A percentile compares a stretch with the other conserved stretches of the same genome.
Conservation (phyloP, 352 stramenopile species). For the Phytophthora europaea region DNA sequence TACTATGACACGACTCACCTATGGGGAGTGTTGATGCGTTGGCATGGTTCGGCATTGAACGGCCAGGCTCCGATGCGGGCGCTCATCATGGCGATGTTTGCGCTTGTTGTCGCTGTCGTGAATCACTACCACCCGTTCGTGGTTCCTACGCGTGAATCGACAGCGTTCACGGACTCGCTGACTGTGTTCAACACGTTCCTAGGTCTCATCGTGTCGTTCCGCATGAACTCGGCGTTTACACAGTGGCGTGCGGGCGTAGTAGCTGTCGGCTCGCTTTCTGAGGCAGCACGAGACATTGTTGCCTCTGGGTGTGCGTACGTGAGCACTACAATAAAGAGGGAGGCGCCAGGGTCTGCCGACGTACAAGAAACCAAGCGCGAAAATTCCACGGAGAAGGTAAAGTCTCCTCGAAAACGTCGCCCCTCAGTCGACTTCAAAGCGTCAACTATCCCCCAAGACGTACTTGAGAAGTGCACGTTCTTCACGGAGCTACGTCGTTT, state of each 20-base stretch:
- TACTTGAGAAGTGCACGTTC: conserved; percentile 83
- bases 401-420: neutral
- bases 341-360: conserved; percentile 5
- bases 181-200: conserved; percentile 91
- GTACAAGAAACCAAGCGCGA: conserved; percentile 8
- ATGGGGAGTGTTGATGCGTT: conserved; percentile 67
- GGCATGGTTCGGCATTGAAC: conserved; percentile 83
- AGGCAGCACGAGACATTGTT: conserved; percentile 77
- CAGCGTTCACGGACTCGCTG: conserved; percentile 81
- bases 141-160: conserved; percentile 69
- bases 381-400: conserved; percentile 10
- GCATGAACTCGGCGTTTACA: conserved; percentile 84
- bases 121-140: conserved; percentile 78
- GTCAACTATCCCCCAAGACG: conserved; percentile 55
- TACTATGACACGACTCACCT: conserved; percentile 82
- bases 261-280: conserved; percentile 66
- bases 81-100: conserved; percentile 76
- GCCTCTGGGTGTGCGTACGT: conserved; percentile 74
- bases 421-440: conserved; percentile 23
- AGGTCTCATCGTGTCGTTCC: conserved; percentile 82
- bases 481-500: conserved; percentile 79
- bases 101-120: conserved; percentile 51
- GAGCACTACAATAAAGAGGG: conserved; percentile 53
- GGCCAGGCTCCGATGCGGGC: conserved; percentile 70
- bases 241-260: conserved; percentile 82